A percentile compares a stretch with the other conserved stretches of the same genome.
phyloP scores from a whole-genome alignment of 163 green algal species.

The Scenedesmus sp. region DNA sequence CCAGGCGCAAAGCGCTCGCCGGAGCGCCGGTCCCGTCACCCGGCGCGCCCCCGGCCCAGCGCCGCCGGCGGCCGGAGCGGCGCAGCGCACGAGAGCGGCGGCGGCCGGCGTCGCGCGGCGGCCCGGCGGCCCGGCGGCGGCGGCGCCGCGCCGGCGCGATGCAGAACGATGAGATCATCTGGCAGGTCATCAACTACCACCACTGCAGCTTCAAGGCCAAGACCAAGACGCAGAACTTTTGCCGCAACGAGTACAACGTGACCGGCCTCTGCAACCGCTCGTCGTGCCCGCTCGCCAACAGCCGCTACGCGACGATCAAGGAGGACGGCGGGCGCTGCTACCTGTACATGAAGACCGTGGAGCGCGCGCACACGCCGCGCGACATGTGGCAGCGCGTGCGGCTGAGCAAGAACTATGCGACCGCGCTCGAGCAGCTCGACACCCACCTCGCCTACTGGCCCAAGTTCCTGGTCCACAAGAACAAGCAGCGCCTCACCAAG shows the following conservation, averaged over 20 bases:
- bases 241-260: slow-evolving; percentile 98
- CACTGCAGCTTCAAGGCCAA: slow-evolving; percentile 97
- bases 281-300: slow-evolving; percentile 97
- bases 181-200: slow-evolving; percentile 95
- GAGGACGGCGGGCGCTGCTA: slow-evolving; percentile 91
- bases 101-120: no score
- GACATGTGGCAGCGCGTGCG: slow-evolving; percentile 96
- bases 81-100: no score
- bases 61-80: background rate
- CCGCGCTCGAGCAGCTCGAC: slow-evolving; percentile 75
- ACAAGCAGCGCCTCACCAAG: slow-evolving; percentile 99
- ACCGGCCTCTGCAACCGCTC: slow-evolving; percentile 97
- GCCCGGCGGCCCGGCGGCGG: no score
- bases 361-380: slow-evolving; percentile 94
- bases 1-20: no score
- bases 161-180: slow-evolving; percentile 93
- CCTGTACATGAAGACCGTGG: slow-evolving; percentile 95
- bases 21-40: no score
- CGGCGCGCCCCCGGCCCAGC: background rate
- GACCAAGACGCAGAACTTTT: slow-evolving; percentile 96
- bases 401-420: slow-evolving; percentile 78
- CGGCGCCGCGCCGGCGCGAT: slow-evolving; percentile 53
- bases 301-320: slow-evolving; percentile 94
- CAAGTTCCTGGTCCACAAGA: slow-evolving; percentile 99
- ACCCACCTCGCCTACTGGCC: slow-evolving; percentile 89